Evolutionary conservation across 148 eudicot species (phyloP).

Genomic region (Dianthus caryophyllus): DNA sequence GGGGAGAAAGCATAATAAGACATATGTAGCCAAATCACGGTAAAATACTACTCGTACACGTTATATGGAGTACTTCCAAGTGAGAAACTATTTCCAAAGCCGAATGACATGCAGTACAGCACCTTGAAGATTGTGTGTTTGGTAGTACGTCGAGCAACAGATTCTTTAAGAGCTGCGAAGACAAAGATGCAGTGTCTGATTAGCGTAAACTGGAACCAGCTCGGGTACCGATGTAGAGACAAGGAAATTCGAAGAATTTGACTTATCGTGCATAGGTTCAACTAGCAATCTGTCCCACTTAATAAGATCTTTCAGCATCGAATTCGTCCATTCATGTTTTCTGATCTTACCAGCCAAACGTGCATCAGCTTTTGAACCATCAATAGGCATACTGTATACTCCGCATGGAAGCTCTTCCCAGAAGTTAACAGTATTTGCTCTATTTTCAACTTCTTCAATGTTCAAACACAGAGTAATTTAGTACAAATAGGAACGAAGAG

Average conservation of each 20-base stretch:
- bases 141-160: conserved; percentile 56
- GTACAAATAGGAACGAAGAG: not conserved
- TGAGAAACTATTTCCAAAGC: not conserved
- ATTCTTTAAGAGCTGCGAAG: conserved; percentile 63
- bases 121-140: conserved; percentile 57
- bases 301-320: conserved; percentile 51
- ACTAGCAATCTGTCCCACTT: conserved; percentile 70
- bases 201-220: conserved; percentile 17
- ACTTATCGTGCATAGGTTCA: conserved; percentile 47
- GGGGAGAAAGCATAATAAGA: too few species aligned
- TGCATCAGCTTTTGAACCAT: conserved; percentile 36
- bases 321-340: conserved; percentile 70
- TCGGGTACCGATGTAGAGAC: conserved; percentile 19
- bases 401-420: conserved; percentile 99
- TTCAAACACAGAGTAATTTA: conserved; percentile 10
- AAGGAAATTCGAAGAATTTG: conserved; percentile 20
- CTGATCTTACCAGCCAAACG: conserved; percentile 45
- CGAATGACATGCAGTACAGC: conserved; percentile 8
- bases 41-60: too few species aligned
- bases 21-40: not conserved
- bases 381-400: conserved; percentile 54
- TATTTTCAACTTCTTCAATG: conserved; percentile 38
- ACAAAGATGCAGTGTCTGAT: conserved; percentile 26
- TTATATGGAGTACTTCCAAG: too few species aligned
- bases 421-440: conserved; percentile 38